A percentile compares a stretch with the other conserved stretches of the same genome.
These are phyloP conservation scores for Acarospora socialis DNA, from an alignment of 2,329 filamentous ascomycete species.

Conservation along the genomic window DNA sequence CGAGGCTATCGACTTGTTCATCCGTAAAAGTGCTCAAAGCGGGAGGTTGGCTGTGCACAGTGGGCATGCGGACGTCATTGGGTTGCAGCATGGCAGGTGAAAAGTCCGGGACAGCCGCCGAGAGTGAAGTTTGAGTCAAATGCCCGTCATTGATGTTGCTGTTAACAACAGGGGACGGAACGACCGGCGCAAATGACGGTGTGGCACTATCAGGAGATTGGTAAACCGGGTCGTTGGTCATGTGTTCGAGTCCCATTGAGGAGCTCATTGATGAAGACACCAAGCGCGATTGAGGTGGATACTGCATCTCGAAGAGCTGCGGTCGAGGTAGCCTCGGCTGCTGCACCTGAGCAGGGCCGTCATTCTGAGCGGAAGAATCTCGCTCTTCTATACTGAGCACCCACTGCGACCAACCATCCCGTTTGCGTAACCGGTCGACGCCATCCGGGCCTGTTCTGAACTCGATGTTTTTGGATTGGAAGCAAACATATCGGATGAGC, in stretches of 20 bases:
- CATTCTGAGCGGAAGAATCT: constrained; percentile 57
- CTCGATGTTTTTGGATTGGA: constrained; percentile 59
- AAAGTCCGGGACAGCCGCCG: constrained; percentile 50
- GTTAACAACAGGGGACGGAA: constrained; percentile 11
- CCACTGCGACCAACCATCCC: constrained; percentile 67
- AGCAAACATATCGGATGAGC: constrained; percentile 59
- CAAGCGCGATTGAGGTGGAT: constrained; percentile 10
- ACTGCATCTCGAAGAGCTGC: not conserved
- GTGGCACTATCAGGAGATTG: constrained; percentile 19
- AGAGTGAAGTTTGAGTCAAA: constrained; percentile 38
- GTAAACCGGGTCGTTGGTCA: constrained; percentile 3
- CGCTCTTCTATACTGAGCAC: constrained; percentile 59
- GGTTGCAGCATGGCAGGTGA: constrained; percentile 27
- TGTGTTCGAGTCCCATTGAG: too few species aligned
- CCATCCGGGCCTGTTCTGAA: constrained; percentile 62
- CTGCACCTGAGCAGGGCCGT: constrained; percentile 43
- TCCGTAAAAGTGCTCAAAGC: constrained; percentile 35
- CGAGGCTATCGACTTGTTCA: constrained; percentile 37
- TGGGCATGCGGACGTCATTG: not conserved
- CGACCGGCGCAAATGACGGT: constrained; percentile 15
- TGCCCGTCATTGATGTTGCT: constrained; percentile 28
- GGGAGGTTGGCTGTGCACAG: constrained; percentile 11
- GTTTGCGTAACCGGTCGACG: constrained; percentile 60
- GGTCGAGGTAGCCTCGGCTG: constrained; percentile 21
- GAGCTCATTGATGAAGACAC: constrained; percentile 16